Conservation (phyloP, 108 stramenopile genomes). For the Fragilariopsis cylindrus region DNA sequence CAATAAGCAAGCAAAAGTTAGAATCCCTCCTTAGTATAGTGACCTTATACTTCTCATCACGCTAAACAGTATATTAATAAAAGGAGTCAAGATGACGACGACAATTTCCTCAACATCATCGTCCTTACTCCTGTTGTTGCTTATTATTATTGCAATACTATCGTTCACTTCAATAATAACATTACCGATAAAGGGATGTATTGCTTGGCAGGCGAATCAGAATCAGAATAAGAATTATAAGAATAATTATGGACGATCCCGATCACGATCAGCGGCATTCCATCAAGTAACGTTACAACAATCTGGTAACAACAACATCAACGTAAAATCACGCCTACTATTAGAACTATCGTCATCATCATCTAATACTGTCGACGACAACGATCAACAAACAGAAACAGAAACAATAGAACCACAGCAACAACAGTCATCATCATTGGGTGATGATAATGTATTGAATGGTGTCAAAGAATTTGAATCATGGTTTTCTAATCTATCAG, state of each 20-base stretch:
- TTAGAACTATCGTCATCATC: too few relatives aligned
- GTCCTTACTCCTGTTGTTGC: too few relatives aligned
- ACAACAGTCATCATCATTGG: neutral
- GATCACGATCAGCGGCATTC: neutral
- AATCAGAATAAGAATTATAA: neutral
- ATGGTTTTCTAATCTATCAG: slow-evolving; percentile 43
- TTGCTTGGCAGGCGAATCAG: neutral
- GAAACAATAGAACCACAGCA: too few relatives aligned
- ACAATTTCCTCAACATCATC: too few relatives aligned
- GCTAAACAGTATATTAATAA: too few relatives aligned
- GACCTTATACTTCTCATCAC: too few relatives aligned
- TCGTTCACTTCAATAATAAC: neutral
- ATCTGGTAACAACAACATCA: too few relatives aligned
- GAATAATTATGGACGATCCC: neutral
- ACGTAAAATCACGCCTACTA: too few relatives aligned
- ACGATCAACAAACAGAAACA: neutral
- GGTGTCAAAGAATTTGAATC: slow-evolving; percentile 58
- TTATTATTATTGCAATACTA: neutral
- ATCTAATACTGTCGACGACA: neutral
- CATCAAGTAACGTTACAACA: neutral
- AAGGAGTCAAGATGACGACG: too few relatives aligned
- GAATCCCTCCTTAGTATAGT: too few relatives aligned
- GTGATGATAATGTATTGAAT: slow-evolving; percentile 20
- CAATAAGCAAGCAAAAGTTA: too few relatives aligned
- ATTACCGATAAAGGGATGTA: neutral